phyloP scores from a whole-genome alignment of 345 rosid genomes.

The Reutealis trisperma region DNA sequence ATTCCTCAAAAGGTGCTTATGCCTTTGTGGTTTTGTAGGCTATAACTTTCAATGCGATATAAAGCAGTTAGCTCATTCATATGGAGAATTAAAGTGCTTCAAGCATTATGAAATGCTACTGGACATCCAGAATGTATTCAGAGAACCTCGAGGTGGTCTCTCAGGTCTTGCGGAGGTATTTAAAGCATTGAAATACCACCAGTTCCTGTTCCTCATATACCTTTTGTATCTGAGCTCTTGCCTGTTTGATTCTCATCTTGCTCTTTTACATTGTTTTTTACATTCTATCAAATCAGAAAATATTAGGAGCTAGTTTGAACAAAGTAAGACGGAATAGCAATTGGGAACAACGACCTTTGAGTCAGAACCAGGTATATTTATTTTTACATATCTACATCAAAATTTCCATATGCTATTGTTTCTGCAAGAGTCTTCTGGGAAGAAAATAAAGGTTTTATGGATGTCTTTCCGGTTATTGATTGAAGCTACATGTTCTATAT shows the following conservation, averaged over 20 bases:
- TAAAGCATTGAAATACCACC: constrained; percentile 5
- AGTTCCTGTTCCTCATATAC: constrained; percentile 5
- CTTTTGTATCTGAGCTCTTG: neutral
- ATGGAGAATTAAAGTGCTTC: constrained; percentile 74
- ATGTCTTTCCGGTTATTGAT: neutral
- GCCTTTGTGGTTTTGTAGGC: constrained; percentile 45
- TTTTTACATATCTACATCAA: neutral
- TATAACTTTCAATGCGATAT: constrained; percentile 84
- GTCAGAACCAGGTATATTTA: constrained; percentile 65
- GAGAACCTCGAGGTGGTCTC: constrained; percentile 71
- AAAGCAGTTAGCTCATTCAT: constrained; percentile 62
- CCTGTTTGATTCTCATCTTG: neutral
- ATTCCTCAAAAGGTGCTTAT: neutral
- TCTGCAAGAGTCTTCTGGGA: neutral
- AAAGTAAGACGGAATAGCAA: constrained; percentile 85
- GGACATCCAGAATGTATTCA: constrained; percentile 76
- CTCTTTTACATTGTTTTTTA: neutral
- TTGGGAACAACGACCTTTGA: constrained; percentile 91
- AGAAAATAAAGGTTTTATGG: neutral
- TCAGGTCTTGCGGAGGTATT: constrained; percentile 82
- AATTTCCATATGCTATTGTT: neutral
- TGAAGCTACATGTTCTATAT: neutral
- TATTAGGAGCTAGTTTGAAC: constrained; percentile 85
- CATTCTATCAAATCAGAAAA: constrained; percentile 48
- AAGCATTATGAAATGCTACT: constrained; percentile 79